These are phyloP conservation scores for Kalanchoe fedtschenkoi DNA, from an alignment of 164 flowering plant genomes.

Conservation along the genomic window DNA sequence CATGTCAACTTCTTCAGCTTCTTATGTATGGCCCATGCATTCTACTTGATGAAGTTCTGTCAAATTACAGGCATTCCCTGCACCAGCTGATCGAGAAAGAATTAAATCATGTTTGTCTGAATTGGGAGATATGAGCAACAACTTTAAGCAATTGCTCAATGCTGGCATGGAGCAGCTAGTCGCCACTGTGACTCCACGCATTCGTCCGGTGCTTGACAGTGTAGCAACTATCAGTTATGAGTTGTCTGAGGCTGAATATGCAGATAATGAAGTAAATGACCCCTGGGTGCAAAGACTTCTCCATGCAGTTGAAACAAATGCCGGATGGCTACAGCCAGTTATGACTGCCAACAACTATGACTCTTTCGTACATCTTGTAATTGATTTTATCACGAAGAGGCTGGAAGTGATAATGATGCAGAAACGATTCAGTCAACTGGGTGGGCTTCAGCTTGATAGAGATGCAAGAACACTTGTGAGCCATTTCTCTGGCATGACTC, in stretches of 20 bases:
- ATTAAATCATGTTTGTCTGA: slow-evolving; percentile 82
- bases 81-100: slow-evolving; percentile 81
- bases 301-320: slow-evolving; percentile 77
- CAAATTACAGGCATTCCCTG: slow-evolving; percentile 55
- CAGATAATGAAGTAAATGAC: slow-evolving; percentile 89
- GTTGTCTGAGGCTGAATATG: slow-evolving; percentile 83
- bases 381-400: slow-evolving; percentile 80
- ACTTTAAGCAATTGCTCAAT: slow-evolving; percentile 62
- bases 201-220: slow-evolving; percentile 72
- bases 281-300: slow-evolving; percentile 97
- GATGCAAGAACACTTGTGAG: slow-evolving; percentile 75
- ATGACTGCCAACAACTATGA: slow-evolving; percentile 85
- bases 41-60: not conserved
- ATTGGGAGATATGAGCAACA: slow-evolving; percentile 70
- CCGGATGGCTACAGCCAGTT: slow-evolving; percentile 75
- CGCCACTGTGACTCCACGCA: slow-evolving; percentile 38
- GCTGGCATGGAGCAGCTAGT: slow-evolving; percentile 81
- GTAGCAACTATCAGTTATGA: slow-evolving; percentile 84
- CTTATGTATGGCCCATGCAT: not conserved
- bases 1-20: not conserved
- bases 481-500: slow-evolving; percentile 88
- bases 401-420: slow-evolving; percentile 99
- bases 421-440: slow-evolving; percentile 87
- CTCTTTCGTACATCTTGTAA: slow-evolving; percentile 62
- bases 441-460: slow-evolving; percentile 91